Base-by-base conservation (phyloP, 108 stramenopile species). In the Bacterosira constricta region DNA sequence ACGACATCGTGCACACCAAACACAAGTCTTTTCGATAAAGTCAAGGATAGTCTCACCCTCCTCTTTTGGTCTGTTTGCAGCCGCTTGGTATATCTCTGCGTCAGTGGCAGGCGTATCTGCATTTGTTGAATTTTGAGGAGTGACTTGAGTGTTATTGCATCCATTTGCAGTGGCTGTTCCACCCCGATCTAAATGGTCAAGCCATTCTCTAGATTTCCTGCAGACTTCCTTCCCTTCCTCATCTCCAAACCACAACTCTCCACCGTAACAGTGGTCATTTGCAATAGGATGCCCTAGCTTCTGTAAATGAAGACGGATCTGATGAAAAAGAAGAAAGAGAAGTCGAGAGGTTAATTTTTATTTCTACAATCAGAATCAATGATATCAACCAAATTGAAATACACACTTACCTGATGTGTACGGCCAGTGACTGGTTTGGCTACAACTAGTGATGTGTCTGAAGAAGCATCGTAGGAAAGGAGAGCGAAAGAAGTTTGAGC, bases 261-360 rank as follows among this genome's bases (percentile, higher is more conserved):
- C 96, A 45, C 96, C 96, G 69, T 96, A 96, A 69, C 89, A 86
- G 36, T 91, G 90, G 77, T 96, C 96, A 53, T 96, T 96, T 32
- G 90, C 91, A 69, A 96, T 94, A 6, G 96, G 89, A 76, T 91
- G 88, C 0, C 90, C 90, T 18, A 92, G 30, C 56, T 80, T 63
- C 62, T 96, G 95, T 31, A 90, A 63, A 50, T 96, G 96, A 4
- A 94, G 66, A 26, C 96, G 85, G 54, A 96, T 85, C 18, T 54
- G 53, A n/a, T n/a, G n/a, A n/a, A n/a, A n/a, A n/a, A n/a, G n/a
- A n/a, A n/a, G n/a, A n/a, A n/a, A n/a, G n/a, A n/a, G n/a, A n/a
- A n/a, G n/a, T n/a, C n/a, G n/a, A n/a, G n/a, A n/a, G n/a, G n/a
- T n/a, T n/a, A n/a, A n/a, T n/a, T n/a, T n/a, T n/a, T n/a, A n/a